A percentile compares a stretch with the other conserved stretches of the same genome.
Evolutionary conservation across 169 alveolate genomes (phyloP).

Genomic region (Cryptosporidium bovis): DNA sequence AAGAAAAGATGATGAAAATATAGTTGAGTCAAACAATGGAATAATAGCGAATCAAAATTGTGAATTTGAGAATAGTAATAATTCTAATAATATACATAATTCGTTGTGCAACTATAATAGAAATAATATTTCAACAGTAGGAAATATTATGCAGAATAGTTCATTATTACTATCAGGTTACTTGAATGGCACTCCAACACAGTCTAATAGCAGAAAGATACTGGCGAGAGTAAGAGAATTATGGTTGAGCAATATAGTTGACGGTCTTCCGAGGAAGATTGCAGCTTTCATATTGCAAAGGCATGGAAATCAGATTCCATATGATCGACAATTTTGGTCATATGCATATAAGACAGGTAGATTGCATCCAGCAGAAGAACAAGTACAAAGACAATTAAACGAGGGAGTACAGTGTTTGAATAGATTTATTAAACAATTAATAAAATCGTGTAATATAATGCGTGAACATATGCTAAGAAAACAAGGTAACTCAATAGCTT

Average conservation of each 20-base stretch:
- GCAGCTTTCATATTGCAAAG: slow-evolving; percentile 71
- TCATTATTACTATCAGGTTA: slow-evolving; percentile 63
- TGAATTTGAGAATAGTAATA: slow-evolving; percentile 2
- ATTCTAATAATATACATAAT: slow-evolving; percentile 3
- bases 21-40: slow-evolving; percentile 11
- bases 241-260: slow-evolving; percentile 64
- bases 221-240: slow-evolving; percentile 72
- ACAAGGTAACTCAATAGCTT: slow-evolving; percentile 27
- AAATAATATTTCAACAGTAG: slow-evolving; percentile 45
- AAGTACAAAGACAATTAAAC: slow-evolving; percentile 68
- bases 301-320: slow-evolving; percentile 71
- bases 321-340: slow-evolving; percentile 74
- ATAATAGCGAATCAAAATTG: slow-evolving; percentile 18
- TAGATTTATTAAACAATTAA: slow-evolving; percentile 63
- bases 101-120: slow-evolving; percentile 14
- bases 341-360: slow-evolving; percentile 74
- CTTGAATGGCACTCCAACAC: slow-evolving; percentile 68
- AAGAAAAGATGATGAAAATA: slow-evolving; percentile 46
- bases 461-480: slow-evolving; percentile 58
- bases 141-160: slow-evolving; percentile 66
- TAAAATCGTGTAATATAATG: slow-evolving; percentile 66
- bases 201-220: slow-evolving; percentile 67
- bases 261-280: slow-evolving; percentile 65
- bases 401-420: slow-evolving; percentile 69
- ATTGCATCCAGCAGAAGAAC: slow-evolving; percentile 74